Conservation (phyloP, 768 basidiomycete genomes). For the Lenzites betulinus region DNA sequence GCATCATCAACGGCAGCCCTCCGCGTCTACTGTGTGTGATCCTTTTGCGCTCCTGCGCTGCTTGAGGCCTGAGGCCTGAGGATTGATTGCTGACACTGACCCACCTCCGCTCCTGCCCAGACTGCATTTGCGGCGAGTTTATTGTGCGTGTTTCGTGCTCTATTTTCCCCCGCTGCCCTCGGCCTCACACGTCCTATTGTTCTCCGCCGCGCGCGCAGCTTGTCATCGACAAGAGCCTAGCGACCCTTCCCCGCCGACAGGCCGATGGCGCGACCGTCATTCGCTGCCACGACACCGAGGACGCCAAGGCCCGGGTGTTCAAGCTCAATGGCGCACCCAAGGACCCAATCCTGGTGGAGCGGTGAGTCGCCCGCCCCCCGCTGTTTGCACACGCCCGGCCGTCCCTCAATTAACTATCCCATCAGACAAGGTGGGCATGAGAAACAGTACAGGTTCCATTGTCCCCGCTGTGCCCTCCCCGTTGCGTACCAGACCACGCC, state of each 20-base stretch:
- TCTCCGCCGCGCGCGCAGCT: constrained; percentile 46
- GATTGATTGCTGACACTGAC: constrained; percentile 6
- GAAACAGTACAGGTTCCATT: constrained; percentile 71
- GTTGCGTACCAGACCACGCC: constrained; percentile 79
- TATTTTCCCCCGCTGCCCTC: neutral
- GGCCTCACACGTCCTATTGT: constrained; percentile 1
- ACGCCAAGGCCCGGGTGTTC: constrained; percentile 69
- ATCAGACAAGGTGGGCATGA: constrained; percentile 68
- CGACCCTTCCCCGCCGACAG: constrained; percentile 66
- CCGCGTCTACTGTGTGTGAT: constrained; percentile 81
- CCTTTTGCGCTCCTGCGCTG: constrained; percentile 19
- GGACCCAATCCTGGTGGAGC: constrained; percentile 75
- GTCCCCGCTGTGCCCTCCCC: constrained; percentile 65
- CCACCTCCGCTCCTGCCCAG: constrained; percentile 38
- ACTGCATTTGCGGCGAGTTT: constrained; percentile 88
- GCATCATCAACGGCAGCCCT: constrained; percentile 76
- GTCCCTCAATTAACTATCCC: constrained; percentile 21
- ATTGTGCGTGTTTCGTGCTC: constrained; percentile 52
- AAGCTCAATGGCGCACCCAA: constrained; percentile 78
- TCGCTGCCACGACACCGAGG: constrained; percentile 64
- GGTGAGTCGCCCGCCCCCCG: constrained; percentile 49
- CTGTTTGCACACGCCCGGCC: neutral
- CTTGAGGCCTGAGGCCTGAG: too few species aligned
- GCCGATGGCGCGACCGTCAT: constrained; percentile 83
- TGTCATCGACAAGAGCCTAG: constrained; percentile 76